Base-by-base conservation (phyloP, 2,329 filamentous ascomycete genomes). In the Calonectria henricotiae region DNA sequence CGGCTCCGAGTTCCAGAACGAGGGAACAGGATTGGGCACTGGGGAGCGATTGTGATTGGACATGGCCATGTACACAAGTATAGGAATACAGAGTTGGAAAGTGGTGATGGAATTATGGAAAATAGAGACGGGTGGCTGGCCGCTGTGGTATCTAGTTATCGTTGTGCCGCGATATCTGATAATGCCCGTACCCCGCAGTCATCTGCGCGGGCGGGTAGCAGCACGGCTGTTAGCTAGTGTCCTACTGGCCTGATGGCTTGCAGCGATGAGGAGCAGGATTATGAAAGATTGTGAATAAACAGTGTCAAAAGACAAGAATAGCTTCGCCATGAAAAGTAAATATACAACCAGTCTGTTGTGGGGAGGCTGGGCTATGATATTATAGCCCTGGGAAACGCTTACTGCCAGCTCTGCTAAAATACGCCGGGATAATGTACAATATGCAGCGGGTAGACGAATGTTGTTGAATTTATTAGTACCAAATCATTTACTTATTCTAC, bases 1-100 rank as follows among this genome's bases (percentile, higher is more conserved):
- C 7, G 68, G 62, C 9, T 61, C 44, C 15, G 62, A 47, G 39
- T 63, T 73, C 71, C 71, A 73, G 25, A 73, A 71, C 5, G 71
- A 73, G 15, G 62, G 39, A 30, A 69, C 66, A 0, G 71, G 69
- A 15, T 73, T 71, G 20, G 65, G 27, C 39, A 71, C 68, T 30
- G 68, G 70, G 8, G 44, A 39, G 25, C 62, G 62, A 15, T 47
- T 7, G 25, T 47, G 46, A 27, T 47, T 39, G n/a, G 66, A 54
- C 66, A 68, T 68, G 61, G 44, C 44, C 15, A 39, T 39, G 2
- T 9, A 3, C 20, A 11, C 2, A 11, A 35, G 30, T 7, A 5
- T 3, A 6, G 9, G 5, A 55, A 15, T 37, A 25, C 23, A 23
- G 20, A 15, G 7, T 20, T 2, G 4, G 13, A 23, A 11, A 8